Evolutionary conservation across 2,329 filamentous ascomycete species (phyloP), one percentile per base, ranked within the genome.

Genomic region (Teratosphaeria gauchensis): DNA sequence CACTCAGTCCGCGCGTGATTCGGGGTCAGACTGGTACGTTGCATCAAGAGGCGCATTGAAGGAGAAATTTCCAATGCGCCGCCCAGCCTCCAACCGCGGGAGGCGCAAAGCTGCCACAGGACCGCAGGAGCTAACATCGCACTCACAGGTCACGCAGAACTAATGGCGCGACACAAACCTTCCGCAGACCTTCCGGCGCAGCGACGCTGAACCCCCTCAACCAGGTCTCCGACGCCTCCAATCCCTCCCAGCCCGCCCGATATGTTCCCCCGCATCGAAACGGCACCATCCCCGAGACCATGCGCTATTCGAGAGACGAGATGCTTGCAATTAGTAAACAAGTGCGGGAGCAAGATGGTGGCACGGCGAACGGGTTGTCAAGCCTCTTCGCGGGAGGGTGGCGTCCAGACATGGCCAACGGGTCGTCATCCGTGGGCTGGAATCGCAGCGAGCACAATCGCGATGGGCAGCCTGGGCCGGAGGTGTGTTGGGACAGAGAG

Each of bases 401-500:
- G 91, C 86, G 90, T 71, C 89, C 91, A 31, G 83, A 85, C 59
- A 82, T 85, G 55, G 76, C 84, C 48, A 91, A 90, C 66, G 85
- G 86, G 33, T 68, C 71, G 68, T 80, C 73, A 68, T 77, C 68
- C 54, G 70, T 72, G 30, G 82, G 83, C 57, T 95, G 90, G 90
- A 89, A 88, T 56, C 90, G 92, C 73, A 81, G 83, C 59, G 91
- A 96, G 64, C 82, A 75, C 21, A 38, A 38, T 54, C 87, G 90
- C 71, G 84, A 88, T 63, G 78, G 82, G 62, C 85, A 85, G 59
- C 84, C 88, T 68, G 91, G 92, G 52, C 89, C 92, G n/a, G 90
- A 94, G 62, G 84, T 92, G 51, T 97, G 92, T 73, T 99, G 92
- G 94, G 89, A 95, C 69, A 76, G 82, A 59, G 81, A 82, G 60